Evolutionary conservation across 192 early-diverging fungal genomes (phyloP).

Genomic region (Podila verticillata): DNA sequence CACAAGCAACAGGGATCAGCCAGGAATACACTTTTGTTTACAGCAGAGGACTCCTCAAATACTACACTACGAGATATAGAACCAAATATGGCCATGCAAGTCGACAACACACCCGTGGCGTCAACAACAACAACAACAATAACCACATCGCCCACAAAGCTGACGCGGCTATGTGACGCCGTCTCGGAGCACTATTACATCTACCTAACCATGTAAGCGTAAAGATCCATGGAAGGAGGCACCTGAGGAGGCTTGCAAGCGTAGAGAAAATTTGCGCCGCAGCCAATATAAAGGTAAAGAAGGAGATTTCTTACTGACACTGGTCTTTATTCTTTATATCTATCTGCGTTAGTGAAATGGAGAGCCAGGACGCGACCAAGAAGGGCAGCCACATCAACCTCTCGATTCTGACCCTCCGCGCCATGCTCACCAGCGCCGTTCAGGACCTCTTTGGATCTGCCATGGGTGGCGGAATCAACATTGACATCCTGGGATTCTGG

Average conservation of each 20-base stretch:
- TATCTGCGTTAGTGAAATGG: slow-evolving; percentile 28
- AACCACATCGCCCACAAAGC: not conserved
- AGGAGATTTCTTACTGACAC: not conserved
- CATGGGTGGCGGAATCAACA: slow-evolving; percentile 48
- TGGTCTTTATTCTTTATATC: not conserved
- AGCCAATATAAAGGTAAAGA: not conserved
- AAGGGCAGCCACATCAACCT: slow-evolving; percentile 9
- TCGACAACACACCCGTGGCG: too few relatives aligned
- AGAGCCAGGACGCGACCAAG: slow-evolving; percentile 11
- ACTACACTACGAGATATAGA: too few relatives aligned
- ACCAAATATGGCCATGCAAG: not conserved
- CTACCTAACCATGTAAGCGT: slow-evolving; percentile 41
- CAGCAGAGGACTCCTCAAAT: too few relatives aligned
- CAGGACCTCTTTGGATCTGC: slow-evolving; percentile 42
- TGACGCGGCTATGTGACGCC: slow-evolving; percentile 34
- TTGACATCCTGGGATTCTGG: slow-evolving; percentile 48
- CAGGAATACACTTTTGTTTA: not conserved
- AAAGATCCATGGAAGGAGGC: not conserved
- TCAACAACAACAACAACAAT: slow-evolving; percentile 1
- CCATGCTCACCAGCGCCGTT: slow-evolving; percentile 34
- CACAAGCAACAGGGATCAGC: not conserved
- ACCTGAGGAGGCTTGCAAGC: not conserved
- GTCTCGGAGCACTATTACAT: slow-evolving; percentile 38
- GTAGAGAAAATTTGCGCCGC: too few relatives aligned
- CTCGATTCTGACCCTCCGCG: slow-evolving; percentile 40